phyloP scores from a whole-genome alignment of 768 basidiomycete genomes.

The Artomyces pyxidatus region DNA sequence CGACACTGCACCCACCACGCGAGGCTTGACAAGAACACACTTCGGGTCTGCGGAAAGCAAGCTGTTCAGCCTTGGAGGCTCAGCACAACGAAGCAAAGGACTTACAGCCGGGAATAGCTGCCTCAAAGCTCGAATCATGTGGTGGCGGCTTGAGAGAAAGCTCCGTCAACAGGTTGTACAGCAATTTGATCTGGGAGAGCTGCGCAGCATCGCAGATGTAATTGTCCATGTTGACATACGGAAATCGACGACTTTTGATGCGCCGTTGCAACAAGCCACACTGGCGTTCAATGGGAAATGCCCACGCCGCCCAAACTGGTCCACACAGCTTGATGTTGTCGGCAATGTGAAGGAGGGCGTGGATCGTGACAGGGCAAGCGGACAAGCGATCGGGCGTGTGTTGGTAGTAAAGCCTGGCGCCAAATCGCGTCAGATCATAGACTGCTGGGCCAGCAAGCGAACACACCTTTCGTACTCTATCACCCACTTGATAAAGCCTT shows the following conservation, averaged over 20 bases:
- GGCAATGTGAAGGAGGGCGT: slow-evolving; percentile 24
- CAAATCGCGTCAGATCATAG: slow-evolving; percentile 13
- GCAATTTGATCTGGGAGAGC: background rate
- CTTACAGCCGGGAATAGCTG: background rate
- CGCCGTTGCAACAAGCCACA: slow-evolving; percentile 19
- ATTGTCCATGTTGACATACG: slow-evolving; percentile 1
- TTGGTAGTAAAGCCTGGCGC: slow-evolving; percentile 24
- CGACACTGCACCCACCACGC: background rate
- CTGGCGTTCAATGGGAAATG: slow-evolving; percentile 24
- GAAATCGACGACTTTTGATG: slow-evolving; percentile 16
- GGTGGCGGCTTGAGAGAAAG: background rate
- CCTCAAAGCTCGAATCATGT: background rate
- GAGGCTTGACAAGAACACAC: background rate
- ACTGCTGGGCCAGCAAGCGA: background rate
- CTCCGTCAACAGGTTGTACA: background rate
- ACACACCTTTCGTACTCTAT: slow-evolving; percentile 30
- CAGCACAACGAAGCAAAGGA: background rate
- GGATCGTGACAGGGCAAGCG: slow-evolving; percentile 26
- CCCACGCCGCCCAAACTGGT: slow-evolving; percentile 22
- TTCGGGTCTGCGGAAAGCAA: background rate
- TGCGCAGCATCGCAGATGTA: background rate
- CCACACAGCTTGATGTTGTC: slow-evolving; percentile 19
- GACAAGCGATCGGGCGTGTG: slow-evolving; percentile 15
- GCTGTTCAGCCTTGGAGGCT: too few relatives aligned
- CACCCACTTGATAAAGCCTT: slow-evolving; percentile 31